Evolutionary conservation across 2,329 filamentous ascomycete genomes (phyloP).

Genomic region (Exophiala oligosperma): DNA sequence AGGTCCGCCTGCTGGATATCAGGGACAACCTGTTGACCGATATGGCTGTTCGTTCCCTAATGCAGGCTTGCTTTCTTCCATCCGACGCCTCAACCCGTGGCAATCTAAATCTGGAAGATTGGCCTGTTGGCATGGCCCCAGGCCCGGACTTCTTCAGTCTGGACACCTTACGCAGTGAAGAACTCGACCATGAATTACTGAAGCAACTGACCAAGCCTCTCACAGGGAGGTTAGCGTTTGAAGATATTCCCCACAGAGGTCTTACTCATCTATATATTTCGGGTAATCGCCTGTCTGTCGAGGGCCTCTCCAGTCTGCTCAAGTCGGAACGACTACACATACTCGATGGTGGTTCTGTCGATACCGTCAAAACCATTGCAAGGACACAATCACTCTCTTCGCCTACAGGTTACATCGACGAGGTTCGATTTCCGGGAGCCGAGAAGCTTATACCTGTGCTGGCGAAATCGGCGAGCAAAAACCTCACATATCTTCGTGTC

Average conservation of each 20-base stretch:
- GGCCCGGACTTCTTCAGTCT: slow-evolving; percentile 41
- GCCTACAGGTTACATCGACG: slow-evolving; percentile 25
- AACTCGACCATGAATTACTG: slow-evolving; percentile 55
- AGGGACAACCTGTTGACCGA: slow-evolving; percentile 60
- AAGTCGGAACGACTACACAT: slow-evolving; percentile 54
- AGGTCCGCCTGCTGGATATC: slow-evolving; percentile 58
- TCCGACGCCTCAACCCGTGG: slow-evolving; percentile 25
- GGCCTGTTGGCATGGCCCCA: slow-evolving; percentile 34
- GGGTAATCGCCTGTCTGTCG: slow-evolving; percentile 56
- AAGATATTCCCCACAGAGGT: slow-evolving; percentile 55
- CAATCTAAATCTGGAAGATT: slow-evolving; percentile 32
- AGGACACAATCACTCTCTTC: slow-evolving; percentile 23
- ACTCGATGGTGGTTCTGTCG: slow-evolving; percentile 55
- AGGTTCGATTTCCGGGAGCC: slow-evolving; percentile 47
- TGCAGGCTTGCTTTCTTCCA: slow-evolving; percentile 52
- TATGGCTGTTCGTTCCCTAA: slow-evolving; percentile 51
- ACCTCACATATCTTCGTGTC: slow-evolving; percentile 55
- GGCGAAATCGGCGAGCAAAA: slow-evolving; percentile 46
- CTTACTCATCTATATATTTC: slow-evolving; percentile 63
- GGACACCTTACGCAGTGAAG: slow-evolving; percentile 44
- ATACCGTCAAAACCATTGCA: slow-evolving; percentile 31
- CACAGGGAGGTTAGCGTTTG: slow-evolving; percentile 55
- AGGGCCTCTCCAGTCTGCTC: slow-evolving; percentile 56
- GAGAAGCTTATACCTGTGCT: slow-evolving; percentile 57
- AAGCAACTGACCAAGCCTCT: slow-evolving; percentile 50